phyloP scores from a whole-genome alignment of 257 asterid genomes.

The Phtheirospermum japonicum region DNA sequence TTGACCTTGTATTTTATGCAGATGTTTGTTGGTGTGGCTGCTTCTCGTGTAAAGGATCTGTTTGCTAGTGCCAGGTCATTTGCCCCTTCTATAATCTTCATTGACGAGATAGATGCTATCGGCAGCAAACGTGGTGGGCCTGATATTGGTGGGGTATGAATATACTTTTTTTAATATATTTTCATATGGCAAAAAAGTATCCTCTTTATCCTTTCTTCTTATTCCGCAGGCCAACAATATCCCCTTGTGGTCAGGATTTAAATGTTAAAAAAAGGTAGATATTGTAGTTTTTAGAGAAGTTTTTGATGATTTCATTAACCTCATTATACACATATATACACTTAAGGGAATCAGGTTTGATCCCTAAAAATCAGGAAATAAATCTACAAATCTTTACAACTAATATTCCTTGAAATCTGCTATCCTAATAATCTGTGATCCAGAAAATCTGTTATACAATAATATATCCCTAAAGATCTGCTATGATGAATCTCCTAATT shows the following conservation, averaged over 20 bases:
- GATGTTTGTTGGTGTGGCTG: conserved; percentile 99
- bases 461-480: no score
- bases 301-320: no score
- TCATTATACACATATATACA: no score
- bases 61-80: conserved; percentile 92
- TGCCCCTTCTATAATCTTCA: conserved; percentile 95
- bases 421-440: no score
- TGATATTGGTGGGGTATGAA: conserved; percentile 97
- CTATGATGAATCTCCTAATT: no score
- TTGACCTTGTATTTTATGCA: conserved; percentile 35
- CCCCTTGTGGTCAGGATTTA: conserved; percentile 2
- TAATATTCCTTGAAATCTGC: no score
- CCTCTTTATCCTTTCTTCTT: conserved; percentile 16
- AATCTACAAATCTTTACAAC: no score
- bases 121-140: conserved; percentile 99
- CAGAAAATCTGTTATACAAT: no score
- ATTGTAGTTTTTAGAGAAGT: no score
- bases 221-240: conserved; percentile 19
- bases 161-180: conserved; percentile 9
- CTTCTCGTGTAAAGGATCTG: conserved; percentile 98
- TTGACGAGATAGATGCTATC: conserved; percentile 99
- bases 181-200: conserved; percentile 17
- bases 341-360: no score
- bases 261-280: neutral
- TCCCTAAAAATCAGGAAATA: no score